These are phyloP conservation scores for Lentinula sp. DNA, from an alignment of 768 basidiomycete genomes.

Conservation along the genomic window DNA sequence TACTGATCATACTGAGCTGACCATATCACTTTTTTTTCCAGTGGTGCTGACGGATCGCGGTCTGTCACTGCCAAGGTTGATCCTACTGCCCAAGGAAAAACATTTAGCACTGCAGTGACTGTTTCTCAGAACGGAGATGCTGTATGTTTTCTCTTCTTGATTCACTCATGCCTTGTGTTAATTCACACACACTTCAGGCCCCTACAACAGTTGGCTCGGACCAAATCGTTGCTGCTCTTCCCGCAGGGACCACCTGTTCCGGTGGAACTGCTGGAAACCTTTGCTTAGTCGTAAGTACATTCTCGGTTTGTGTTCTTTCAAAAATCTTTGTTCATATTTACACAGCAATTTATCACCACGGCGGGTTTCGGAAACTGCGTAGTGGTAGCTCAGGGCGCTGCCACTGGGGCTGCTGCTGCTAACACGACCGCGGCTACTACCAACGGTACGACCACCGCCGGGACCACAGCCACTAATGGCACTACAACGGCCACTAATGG, in stretches of 20 bases:
- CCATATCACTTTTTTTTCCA: not conserved
- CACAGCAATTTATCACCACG: constrained; percentile 19
- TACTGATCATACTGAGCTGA: not conserved
- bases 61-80: constrained; percentile 12
- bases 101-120: constrained; percentile 12
- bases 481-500: constrained; percentile 4
- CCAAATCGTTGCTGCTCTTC: constrained; percentile 21
- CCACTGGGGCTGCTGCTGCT: constrained; percentile 7
- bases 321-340: not conserved
- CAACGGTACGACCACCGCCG: not conserved
- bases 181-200: constrained; percentile 7
- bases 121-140: constrained; percentile 14
- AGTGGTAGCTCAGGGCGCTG: constrained; percentile 16
- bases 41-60: constrained; percentile 15
- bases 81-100: constrained; percentile 9
- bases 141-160: not conserved
- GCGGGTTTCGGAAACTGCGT: constrained; percentile 32
- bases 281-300: not conserved
- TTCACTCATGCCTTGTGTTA: not conserved
- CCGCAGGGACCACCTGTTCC: constrained; percentile 21
- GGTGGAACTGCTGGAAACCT: constrained; percentile 21
- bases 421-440: not conserved
- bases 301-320: not conserved
- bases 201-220: constrained; percentile 17
- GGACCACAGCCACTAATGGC: constrained; percentile 7